Percentiles rank a stretch among this genome's conserved stretches.
phyloP scores from a whole-genome alignment of 2,329 filamentous ascomycete genomes.

The Diatrype stigma region DNA sequence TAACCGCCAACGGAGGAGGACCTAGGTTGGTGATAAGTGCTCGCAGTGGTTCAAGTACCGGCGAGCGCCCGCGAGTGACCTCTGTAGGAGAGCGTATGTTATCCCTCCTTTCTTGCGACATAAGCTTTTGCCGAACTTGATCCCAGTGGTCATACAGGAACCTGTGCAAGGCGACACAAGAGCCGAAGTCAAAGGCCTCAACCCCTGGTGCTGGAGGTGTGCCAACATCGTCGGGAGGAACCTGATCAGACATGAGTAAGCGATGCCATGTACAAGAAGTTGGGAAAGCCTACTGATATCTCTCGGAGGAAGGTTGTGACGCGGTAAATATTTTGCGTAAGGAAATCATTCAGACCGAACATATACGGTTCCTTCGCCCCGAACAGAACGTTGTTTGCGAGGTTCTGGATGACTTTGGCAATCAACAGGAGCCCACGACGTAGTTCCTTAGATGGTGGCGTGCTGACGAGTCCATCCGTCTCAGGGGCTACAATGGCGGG shows the following conservation, averaged over 20 bases:
- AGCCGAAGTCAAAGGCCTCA: conserved; percentile 64
- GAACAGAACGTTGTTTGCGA: conserved; percentile 69
- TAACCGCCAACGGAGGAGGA: conserved; percentile 63
- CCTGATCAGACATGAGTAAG: conserved; percentile 28
- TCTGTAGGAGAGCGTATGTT: conserved; percentile 53
- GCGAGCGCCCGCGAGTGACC: conserved; percentile 45
- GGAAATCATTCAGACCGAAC: conserved; percentile 65
- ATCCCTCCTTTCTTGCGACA: conserved; percentile 55
- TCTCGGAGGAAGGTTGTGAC: conserved; percentile 64
- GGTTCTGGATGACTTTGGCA: conserved; percentile 67
- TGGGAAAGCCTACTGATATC: conserved; percentile 53
- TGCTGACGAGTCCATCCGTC: conserved; percentile 59
- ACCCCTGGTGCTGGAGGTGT: conserved; percentile 30
- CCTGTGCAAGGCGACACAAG: conserved; percentile 64
- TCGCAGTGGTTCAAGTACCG: conserved; percentile 56
- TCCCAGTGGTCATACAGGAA: conserved; percentile 72
- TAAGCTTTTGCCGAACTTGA: conserved; percentile 60
- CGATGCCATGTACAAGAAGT: neutral
- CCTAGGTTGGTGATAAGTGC: conserved; percentile 63
- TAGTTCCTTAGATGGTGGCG: conserved; percentile 63
- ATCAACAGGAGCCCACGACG: conserved; percentile 64
- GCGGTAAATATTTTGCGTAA: conserved; percentile 63
- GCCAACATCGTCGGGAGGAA: conserved; percentile 45
- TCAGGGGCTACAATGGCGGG: conserved; percentile 69
- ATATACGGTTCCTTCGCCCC: conserved; percentile 70